Conservation (phyloP, 169 alveolate genomes). For the Cryptosporidium meleagridis region DNA sequence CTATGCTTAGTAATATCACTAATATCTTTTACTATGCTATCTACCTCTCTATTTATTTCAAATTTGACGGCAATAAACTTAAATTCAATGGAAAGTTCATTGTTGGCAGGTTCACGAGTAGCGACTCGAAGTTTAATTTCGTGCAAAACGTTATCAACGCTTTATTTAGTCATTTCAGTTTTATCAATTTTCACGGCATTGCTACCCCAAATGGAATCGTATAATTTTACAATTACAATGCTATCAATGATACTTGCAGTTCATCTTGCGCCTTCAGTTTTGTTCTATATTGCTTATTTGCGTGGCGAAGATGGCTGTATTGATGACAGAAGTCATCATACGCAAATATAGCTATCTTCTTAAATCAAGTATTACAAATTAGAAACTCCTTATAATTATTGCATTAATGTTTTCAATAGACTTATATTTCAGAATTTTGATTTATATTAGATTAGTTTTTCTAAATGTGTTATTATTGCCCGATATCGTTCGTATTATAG, state of each 20-base stretch:
- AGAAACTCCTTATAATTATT: not conserved
- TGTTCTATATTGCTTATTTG: constrained; percentile 52
- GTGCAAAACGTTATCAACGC: constrained; percentile 18
- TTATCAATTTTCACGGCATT: constrained; percentile 30
- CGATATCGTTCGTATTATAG: not conserved
- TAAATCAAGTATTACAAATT: not conserved
- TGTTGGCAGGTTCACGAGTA: constrained; percentile 21
- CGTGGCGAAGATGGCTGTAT: constrained; percentile 45
- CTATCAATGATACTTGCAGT: constrained; percentile 33
- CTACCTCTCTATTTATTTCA: not conserved
- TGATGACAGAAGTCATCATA: constrained; percentile 19
- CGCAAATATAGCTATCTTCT: not conserved
- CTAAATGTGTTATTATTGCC: too few relatives aligned
- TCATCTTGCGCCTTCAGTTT: constrained; percentile 51
- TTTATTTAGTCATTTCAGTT: constrained; percentile 30
- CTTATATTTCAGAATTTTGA: not conserved
- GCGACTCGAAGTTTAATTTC: constrained; percentile 8
- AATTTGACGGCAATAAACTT: not conserved
- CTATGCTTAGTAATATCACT: constrained; percentile 24
- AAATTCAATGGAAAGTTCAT: constrained; percentile 4
- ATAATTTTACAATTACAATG: not conserved
- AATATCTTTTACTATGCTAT: not conserved
- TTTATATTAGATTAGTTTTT: too few relatives aligned
- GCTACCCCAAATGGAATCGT: constrained; percentile 1
- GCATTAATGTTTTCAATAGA: not conserved